Evolutionary conservation across 495 filamentous ascomycete genomes (phyloP), one percentile per base, ranked within the genome.

Genomic region (Bacidia gigantensis): DNA sequence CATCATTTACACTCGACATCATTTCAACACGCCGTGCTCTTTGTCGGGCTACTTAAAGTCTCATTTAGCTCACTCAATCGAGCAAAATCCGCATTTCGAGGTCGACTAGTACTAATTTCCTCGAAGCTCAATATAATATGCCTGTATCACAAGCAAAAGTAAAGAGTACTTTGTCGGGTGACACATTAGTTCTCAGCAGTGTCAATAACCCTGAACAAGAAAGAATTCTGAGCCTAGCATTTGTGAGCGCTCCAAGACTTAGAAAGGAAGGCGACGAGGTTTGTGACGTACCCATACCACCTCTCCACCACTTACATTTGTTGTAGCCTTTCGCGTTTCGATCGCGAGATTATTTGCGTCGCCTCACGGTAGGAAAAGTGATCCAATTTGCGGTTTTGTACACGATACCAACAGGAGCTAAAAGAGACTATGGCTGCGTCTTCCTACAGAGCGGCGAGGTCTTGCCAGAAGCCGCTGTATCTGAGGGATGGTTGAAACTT

Each of bases 81-180:
- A n/a, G n/a, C n/a, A n/a, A n/a, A n/a, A n/a, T n/a, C n/a, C n/a
- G n/a, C n/a, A n/a, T n/a, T n/a, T n/a, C n/a, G n/a, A n/a, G n/a
- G n/a, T n/a, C n/a, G n/a, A n/a, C n/a, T n/a, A n/a, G n/a, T n/a
- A n/a, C n/a, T n/a, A n/a, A n/a, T n/a, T n/a, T n/a, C n/a, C n/a
- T n/a, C n/a, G n/a, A n/a, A n/a, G n/a, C n/a, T n/a, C n/a, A 35
- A 35, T 17, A 29, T n/a, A 47, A 24, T 5, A 62, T 58, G 58
- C 53, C 58, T 7, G 50, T 58, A 14, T 60, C 73, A 50, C 73
- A 77, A 71, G 92, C 83, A 60, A 89, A 84, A 59, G 89, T 97
- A 62, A 99, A 99, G 75, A 84, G 80, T 51, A 89, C 92, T 44
- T 71, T 89, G 54, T 95, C 89, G 55, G 93, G 93, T 51, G 93